Base-by-base conservation (phyloP, 768 basidiomycete genomes). In the Suillus americanus region DNA sequence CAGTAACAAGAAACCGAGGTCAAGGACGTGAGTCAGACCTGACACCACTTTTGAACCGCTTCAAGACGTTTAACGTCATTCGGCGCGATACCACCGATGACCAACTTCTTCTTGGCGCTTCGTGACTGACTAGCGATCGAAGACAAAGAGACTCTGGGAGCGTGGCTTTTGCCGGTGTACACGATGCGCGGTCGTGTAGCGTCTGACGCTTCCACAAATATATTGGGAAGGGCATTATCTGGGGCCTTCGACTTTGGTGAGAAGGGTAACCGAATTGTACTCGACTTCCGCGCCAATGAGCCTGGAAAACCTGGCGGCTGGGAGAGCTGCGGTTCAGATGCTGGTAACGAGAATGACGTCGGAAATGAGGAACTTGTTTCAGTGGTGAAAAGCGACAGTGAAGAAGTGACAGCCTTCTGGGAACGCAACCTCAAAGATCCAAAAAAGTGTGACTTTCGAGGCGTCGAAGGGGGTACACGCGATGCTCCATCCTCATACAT, bases 21-120 rank as follows among this genome's bases (percentile, higher is more conserved):
- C 18, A 18, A 59, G 57, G 30, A 33, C 3, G 23, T 18, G 20
- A 60, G 33, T 40, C 1, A 74, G 72, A 90, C 89, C 81, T 91
- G 89, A 69, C 91, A 93, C 91, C 91, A 93, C 65, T 79, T 81
- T 70, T 86, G 88, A 14, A 89, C 80, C 3, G 82, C 89, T 45
- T 92, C 89, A 69, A 90, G 84, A 67, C 87, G 88, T 41, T 79
- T 79, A 28, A 80, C 74, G 69, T 93, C 91, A 23, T 83, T 81
- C 16, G 80, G 77, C 9, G 82, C 82, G 35, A 92, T 83, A 38
- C 91, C 91, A 70, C 87, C 89, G 65, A 92, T 79, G 56, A 93
- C 82, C 16, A 93, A 81, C 69, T 84, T 86, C 73, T 82, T 89
- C 69, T 85, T 86, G 41, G 78, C 71, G 60, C 79, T 74, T 60